Base-by-base conservation (phyloP, 441 rosid genomes). In the Daphne laureola region DNA sequence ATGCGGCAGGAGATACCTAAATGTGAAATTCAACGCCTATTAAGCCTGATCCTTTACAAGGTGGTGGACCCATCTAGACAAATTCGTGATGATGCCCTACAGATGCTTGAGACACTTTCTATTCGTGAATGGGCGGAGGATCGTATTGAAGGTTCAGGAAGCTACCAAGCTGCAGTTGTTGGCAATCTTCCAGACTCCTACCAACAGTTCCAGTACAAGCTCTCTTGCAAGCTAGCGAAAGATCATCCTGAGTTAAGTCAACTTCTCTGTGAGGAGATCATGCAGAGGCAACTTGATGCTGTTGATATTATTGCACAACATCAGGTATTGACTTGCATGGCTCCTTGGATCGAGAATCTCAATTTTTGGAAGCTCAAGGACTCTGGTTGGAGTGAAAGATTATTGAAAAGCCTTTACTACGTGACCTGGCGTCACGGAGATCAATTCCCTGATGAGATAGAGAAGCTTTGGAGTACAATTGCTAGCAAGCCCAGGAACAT, bases 251-350 rank as follows among this genome's bases (percentile, higher is more conserved):
- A 77, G 71, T 70, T 94, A 69, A 94, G 99, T 74, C 88, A 94
- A 78, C 95, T 90, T 61, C 91, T 94, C 46, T 94, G 99, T 51
- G 96, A 94, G 73, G 99, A 94, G 79, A 94, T 90, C 59, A 90
- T 91, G 99, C 96, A 90, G 84, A 77, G 99, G 64, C 99, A 94
- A 83, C 91, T 94, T 55, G 97, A 94, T 71, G 99, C 99, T 57
- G 99, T 94, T 57, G 96, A 94, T 74, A 94, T 94, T 60, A 94
- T 94, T 73, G 96, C 97, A 14, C 99, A 94, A 72, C 99, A 94
- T 78, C 99, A 94, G 78, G 98, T 87, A 53, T 74, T 90, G 71
- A 90, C 98, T 14, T 94, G 99, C 73, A 90, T 94, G 98, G 98
- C 98, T 74, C 99, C 98, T 46, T 94, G 98, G 96, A 87, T 94